Evolutionary conservation across 2,329 filamentous ascomycete species (phyloP).

Genomic region (Sphaerostilbella broomeana): DNA sequence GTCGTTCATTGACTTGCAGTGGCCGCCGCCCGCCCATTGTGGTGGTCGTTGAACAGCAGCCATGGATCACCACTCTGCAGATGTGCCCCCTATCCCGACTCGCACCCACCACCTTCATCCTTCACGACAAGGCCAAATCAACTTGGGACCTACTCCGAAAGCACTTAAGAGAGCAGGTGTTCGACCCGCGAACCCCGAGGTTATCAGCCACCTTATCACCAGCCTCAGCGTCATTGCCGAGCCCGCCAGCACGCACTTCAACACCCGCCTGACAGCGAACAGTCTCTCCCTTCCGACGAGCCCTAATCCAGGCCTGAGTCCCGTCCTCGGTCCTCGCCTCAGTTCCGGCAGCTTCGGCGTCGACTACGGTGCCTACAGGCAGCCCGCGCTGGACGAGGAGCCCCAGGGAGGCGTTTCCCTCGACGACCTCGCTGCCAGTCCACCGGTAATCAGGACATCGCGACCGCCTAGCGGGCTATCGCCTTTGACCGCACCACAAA

Average conservation of each 20-base stretch:
- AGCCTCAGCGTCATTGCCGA: slow-evolving; percentile 62
- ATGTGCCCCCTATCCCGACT: slow-evolving; percentile 27
- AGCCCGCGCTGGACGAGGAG: slow-evolving; percentile 43
- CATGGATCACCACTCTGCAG: slow-evolving; percentile 25
- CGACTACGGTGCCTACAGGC: slow-evolving; percentile 62
- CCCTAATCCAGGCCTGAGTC: slow-evolving; percentile 27
- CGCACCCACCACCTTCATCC: slow-evolving; percentile 20
- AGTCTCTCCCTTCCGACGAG: slow-evolving; percentile 34
- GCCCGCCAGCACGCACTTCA: slow-evolving; percentile 64
- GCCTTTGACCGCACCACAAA: slow-evolving; percentile 58
- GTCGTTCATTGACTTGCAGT: too few relatives aligned
- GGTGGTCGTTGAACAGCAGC: slow-evolving; percentile 17
- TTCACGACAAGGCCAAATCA: slow-evolving; percentile 5
- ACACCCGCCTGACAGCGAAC: slow-evolving; percentile 44
- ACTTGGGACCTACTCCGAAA: slow-evolving; percentile 5
- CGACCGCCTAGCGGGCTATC: slow-evolving; percentile 75
- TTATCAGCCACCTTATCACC: slow-evolving; percentile 65
- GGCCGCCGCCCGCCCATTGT: too few relatives aligned
- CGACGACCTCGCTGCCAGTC: slow-evolving; percentile 53
- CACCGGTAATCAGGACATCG: slow-evolving; percentile 73
- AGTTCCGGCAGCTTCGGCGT: slow-evolving; percentile 56
- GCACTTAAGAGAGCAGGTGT: slow-evolving; percentile 18
- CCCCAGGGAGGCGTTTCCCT: slow-evolving; percentile 42
- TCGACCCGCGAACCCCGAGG: slow-evolving; percentile 55
- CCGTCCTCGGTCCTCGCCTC: slow-evolving; percentile 23